Percentiles rank a stretch among this genome's conserved stretches.
Conservation (phyloP, 2,329 filamentous ascomycete genomes). For the Passalora sequoiae region DNA sequence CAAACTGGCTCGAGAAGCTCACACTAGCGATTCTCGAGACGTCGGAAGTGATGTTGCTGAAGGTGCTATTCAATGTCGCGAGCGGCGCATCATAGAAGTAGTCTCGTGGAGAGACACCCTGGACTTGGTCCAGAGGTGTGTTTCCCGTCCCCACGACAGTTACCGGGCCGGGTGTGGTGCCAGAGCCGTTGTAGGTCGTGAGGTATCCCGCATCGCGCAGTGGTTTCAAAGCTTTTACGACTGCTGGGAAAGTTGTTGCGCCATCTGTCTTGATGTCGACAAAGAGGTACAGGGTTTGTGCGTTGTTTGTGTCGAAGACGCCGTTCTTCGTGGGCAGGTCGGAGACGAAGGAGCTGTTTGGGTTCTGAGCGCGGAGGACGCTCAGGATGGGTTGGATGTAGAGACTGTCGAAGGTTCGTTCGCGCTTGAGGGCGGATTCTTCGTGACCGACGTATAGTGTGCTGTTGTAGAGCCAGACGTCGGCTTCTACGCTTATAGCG, state of each 20-base stretch:
- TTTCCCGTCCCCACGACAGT: slow-evolving; percentile 61
- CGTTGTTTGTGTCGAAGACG: slow-evolving; percentile 53
- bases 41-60: slow-evolving; percentile 42
- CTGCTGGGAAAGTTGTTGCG: slow-evolving; percentile 50
- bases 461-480: slow-evolving; percentile 56
- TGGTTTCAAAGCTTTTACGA: slow-evolving; percentile 53
- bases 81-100: slow-evolving; percentile 60
- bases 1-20: slow-evolving; percentile 43
- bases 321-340: slow-evolving; percentile 50
- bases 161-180: slow-evolving; percentile 47
- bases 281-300: slow-evolving; percentile 60
- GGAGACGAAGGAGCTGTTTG: slow-evolving; percentile 46
- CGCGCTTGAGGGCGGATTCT: slow-evolving; percentile 45
- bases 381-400: slow-evolving; percentile 57
- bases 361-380: slow-evolving; percentile 53
- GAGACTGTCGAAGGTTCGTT: slow-evolving; percentile 52
- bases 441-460: slow-evolving; percentile 57
- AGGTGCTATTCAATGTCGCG: slow-evolving; percentile 39
- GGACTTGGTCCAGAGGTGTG: slow-evolving; percentile 45
- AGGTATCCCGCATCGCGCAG: slow-evolving; percentile 51
- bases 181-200: slow-evolving; percentile 47
- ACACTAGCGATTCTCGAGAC: slow-evolving; percentile 53
- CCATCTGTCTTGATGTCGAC: slow-evolving; percentile 60
- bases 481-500: slow-evolving; percentile 54
- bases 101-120: slow-evolving; percentile 36